Evolutionary conservation across 2,329 filamentous ascomycete species (phyloP), one percentile per base, ranked within the genome.

Genomic region (Lasiodiplodia hormozganensis): DNA sequence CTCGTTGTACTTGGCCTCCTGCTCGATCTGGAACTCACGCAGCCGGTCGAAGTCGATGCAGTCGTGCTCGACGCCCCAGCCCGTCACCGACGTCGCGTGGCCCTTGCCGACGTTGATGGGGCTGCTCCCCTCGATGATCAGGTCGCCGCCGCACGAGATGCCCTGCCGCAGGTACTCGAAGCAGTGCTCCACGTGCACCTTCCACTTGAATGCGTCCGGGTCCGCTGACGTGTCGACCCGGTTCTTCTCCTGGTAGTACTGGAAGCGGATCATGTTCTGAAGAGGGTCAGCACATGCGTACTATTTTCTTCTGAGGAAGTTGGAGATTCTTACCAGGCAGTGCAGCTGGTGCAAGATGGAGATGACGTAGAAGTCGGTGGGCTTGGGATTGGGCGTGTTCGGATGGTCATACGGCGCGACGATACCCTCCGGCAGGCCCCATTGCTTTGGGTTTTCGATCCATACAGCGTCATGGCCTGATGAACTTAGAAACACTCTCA

Each of bases 201-300:
- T 58, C 54, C 54, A 58, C 34, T 58, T 58, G 34, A 58, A 58
- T 10, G 54, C 54, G 34, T 58, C 54, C n/a, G 54, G 54, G 54
- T 58, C 54, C 2, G 54, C 54, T 5, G 52, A 56, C 16, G 54
- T 58, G 54, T 58, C 54, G 8, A 40, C 54, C 10, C 54, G 54
- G n/a, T 58, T 58, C n/a, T 40, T 58, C n/a, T 58, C 54, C 8
- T 58, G 54, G 34, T 23, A 58, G 31, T 58, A 58, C 54, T 58
- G 54, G 54, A 58, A 58, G 34, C 54, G 54, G 8, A 58, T 21
- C 54, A 58, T 58, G 34, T 43, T 58, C 54, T 58, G 34, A 2
- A 8, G 8, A 1, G 0, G 31, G 31, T 34, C 8, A 34, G 8
- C 4, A 14, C 2, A 25, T 25, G 25, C 2, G 3, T 16, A 0